A percentile compares a stretch with the other conserved stretches of the same genome.
Conservation (phyloP, 208 protist genomes). For the Leishmania braziliensis region DNA sequence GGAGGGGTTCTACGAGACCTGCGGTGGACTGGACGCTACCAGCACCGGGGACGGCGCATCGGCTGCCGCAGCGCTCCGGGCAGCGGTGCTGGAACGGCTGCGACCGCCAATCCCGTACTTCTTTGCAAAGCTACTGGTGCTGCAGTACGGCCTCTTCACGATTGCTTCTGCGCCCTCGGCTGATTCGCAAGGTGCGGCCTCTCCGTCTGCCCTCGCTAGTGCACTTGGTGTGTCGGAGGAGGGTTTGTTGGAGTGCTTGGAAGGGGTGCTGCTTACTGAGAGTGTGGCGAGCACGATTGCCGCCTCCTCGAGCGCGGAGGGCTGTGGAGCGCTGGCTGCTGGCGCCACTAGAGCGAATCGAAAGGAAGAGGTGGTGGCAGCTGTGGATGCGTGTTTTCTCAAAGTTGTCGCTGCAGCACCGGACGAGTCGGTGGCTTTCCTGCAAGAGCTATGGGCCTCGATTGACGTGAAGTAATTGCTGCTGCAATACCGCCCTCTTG, state of each 20-base stretch:
- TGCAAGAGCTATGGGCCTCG: constrained; percentile 17
- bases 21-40: constrained; percentile 2
- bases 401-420: constrained; percentile 11
- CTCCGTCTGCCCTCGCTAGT: background rate
- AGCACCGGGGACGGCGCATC: constrained; percentile 5
- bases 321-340: background rate
- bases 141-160: constrained; percentile 25
- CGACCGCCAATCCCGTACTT: constrained; percentile 24
- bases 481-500: background rate
- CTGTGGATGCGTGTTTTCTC: constrained; percentile 5
- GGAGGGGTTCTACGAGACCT: constrained; percentile 31
- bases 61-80: background rate
- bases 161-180: background rate
- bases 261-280: constrained; percentile 21
- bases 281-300: background rate
- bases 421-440: background rate
- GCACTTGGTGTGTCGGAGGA: constrained; percentile 16
- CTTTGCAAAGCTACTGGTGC: constrained; percentile 24
- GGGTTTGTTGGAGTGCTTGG: constrained; percentile 17
- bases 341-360: background rate
- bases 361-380: background rate
- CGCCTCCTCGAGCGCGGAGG: background rate
- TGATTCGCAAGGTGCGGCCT: background rate
- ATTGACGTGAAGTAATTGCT: background rate
- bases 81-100: constrained; percentile 11